Evolutionary conservation across 768 basidiomycete species (phyloP).

Genomic region (Ephemerocybe angulata): DNA sequence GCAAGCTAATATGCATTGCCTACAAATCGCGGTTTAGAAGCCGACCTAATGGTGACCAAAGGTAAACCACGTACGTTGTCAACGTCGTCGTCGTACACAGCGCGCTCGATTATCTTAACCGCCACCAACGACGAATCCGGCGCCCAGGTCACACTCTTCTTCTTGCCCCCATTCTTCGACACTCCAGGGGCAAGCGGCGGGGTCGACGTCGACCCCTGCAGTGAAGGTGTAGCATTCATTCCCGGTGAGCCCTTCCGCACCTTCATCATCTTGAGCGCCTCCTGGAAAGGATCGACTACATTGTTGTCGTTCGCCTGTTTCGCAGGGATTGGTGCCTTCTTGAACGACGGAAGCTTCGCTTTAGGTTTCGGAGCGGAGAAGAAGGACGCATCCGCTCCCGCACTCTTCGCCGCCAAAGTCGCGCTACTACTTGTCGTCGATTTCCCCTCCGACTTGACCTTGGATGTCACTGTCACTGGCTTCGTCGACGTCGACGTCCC

Average conservation of each 20-base stretch:
- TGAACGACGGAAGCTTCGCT: constrained; percentile 81
- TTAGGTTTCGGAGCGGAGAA: constrained; percentile 86
- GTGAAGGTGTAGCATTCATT: too few species aligned
- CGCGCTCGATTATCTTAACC: constrained; percentile 77
- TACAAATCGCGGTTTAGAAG: constrained; percentile 36
- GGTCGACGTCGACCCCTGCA: too few species aligned
- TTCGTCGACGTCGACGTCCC: constrained; percentile 40
- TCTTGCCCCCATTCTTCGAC: constrained; percentile 37
- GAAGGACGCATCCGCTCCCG: constrained; percentile 83
- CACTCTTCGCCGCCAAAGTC: constrained; percentile 53
- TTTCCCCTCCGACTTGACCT: constrained; percentile 50
- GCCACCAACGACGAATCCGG: constrained; percentile 69
- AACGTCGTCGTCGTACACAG: constrained; percentile 86
- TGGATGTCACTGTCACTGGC: constrained; percentile 29
- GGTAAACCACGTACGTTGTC: constrained; percentile 68
- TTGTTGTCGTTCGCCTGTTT: constrained; percentile 55
- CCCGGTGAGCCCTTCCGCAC: constrained; percentile 58
- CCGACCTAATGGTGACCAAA: constrained; percentile 26
- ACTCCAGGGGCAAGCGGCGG: constrained; percentile 46
- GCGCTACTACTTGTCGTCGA: neutral
- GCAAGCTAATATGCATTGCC: constrained; percentile 72
- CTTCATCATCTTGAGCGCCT: constrained; percentile 76
- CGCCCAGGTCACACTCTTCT: constrained; percentile 78
- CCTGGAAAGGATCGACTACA: constrained; percentile 76
- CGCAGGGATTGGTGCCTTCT: constrained; percentile 52